Evolutionary conservation across 2,329 filamentous ascomycete species (phyloP).

Genomic region (Periconia sp.): DNA sequence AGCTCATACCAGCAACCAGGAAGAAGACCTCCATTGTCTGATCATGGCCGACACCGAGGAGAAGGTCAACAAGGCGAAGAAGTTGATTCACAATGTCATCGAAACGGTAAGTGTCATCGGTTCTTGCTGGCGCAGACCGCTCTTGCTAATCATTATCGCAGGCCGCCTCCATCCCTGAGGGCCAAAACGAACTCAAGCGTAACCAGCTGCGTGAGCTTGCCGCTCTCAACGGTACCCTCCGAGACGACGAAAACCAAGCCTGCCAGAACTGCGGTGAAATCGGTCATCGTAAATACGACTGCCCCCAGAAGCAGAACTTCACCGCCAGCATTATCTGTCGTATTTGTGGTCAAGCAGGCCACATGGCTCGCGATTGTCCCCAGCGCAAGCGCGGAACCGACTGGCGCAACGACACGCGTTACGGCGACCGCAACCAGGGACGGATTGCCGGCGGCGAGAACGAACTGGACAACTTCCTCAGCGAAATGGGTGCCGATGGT

Average conservation of each 20-base stretch:
- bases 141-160: conserved; percentile 47
- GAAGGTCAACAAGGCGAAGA: conserved; percentile 99
- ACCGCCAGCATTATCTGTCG: conserved; percentile 99
- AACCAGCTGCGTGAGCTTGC: conserved; percentile 98
- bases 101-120: conserved; percentile 73
- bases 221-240: conserved; percentile 96
- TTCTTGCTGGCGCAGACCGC: neutral
- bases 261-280: conserved; percentile 99
- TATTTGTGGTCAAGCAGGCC: conserved; percentile 94
- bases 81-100: conserved; percentile 97
- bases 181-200: conserved; percentile 97
- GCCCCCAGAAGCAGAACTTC: conserved; percentile 94
- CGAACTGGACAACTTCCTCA: conserved; percentile 98
- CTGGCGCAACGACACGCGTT: conserved; percentile 78
- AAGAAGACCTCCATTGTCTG: conserved; percentile 97
- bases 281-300: conserved; percentile 98
- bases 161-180: conserved; percentile 98
- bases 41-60: conserved; percentile 99
- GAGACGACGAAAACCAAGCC: conserved; percentile 98
- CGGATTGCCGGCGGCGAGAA: conserved; percentile 77
- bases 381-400: conserved; percentile 87
- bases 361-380: conserved; percentile 97
- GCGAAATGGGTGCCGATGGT: conserved; percentile 80
- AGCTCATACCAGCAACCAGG: conserved; percentile 99
- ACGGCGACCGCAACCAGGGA: conserved; percentile 60